phyloP scores from a whole-genome alignment of 768 basidiomycete species.

The Podaxis sp. region DNA sequence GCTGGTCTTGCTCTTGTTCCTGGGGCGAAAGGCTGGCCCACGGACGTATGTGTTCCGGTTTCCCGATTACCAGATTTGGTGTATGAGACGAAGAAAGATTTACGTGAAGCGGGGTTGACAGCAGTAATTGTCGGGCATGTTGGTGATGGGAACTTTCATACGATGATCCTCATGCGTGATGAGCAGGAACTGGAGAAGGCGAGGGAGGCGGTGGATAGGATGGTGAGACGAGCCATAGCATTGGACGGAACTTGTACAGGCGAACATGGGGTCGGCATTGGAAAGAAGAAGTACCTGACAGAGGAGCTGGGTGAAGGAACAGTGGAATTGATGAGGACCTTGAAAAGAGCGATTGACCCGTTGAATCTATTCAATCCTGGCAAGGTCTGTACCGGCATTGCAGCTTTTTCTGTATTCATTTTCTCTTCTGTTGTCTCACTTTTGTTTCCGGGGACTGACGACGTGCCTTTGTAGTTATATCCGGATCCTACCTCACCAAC shows the following conservation, averaged over 20 bases:
- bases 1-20: conserved; percentile 52
- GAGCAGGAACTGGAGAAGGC: conserved; percentile 47
- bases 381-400: conserved; percentile 43
- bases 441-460: background rate
- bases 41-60: conserved; percentile 76
- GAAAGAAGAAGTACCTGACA: conserved; percentile 77
- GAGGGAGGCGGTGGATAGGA: conserved; percentile 45
- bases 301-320: conserved; percentile 82
- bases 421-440: too few species aligned
- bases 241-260: conserved; percentile 81
- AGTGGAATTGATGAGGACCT: conserved; percentile 75
- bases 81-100: conserved; percentile 67
- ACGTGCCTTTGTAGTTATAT: background rate
- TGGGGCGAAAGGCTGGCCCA: conserved; percentile 58
- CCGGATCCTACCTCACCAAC: background rate
- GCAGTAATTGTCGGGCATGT: conserved; percentile 74
- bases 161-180: conserved; percentile 51
- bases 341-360: conserved; percentile 76
- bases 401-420: background rate
- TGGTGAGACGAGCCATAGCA: conserved; percentile 64
- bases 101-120: conserved; percentile 48
- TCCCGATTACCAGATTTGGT: conserved; percentile 63
- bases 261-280: conserved; percentile 86
- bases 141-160: conserved; percentile 53
- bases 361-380: conserved; percentile 78